Conservation (phyloP, 495 filamentous ascomycete species). For the Daldinia caldariorum region DNA sequence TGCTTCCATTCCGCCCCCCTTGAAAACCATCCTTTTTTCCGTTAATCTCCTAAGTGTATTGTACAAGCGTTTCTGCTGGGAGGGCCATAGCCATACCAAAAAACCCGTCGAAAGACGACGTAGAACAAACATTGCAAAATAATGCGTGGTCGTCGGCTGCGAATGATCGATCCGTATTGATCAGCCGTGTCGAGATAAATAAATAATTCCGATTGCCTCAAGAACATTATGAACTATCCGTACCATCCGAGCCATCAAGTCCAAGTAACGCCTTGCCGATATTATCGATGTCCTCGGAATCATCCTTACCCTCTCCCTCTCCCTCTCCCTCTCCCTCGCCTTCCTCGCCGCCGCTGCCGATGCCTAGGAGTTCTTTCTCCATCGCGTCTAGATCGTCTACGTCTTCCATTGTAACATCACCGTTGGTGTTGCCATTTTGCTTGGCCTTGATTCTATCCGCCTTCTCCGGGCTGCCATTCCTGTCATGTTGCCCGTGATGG, state of each 20-base stretch:
- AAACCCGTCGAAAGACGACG: conserved; percentile 5
- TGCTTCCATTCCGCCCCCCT: background rate
- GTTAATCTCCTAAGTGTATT: conserved; percentile 1
- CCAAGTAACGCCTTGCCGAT: conserved; percentile 63
- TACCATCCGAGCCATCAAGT: conserved; percentile 53
- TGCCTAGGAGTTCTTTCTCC: conserved; percentile 60
- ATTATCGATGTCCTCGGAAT: conserved; percentile 62
- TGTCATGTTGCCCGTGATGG: conserved; percentile 18
- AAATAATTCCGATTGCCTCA: background rate
- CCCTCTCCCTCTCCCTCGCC: conserved; percentile 44
- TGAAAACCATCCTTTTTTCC: too few species aligned
- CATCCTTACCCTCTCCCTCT: conserved; percentile 52
- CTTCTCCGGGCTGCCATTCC: conserved; percentile 41
- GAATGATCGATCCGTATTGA: background rate
- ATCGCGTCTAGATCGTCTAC: conserved; percentile 62
- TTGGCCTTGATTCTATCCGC: conserved; percentile 51
- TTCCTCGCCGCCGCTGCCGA: conserved; percentile 53
- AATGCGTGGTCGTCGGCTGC: background rate
- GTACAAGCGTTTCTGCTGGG: conserved; percentile 16
- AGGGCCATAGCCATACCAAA: background rate
- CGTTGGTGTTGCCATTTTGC: conserved; percentile 43
- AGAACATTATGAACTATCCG: conserved; percentile 38
- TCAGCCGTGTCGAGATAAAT: background rate
- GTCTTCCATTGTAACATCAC: conserved; percentile 55
- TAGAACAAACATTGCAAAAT: conserved; percentile 21